Conservation (phyloP, 2,329 filamentous ascomycete genomes). For the Trichothecium sympodiale region DNA sequence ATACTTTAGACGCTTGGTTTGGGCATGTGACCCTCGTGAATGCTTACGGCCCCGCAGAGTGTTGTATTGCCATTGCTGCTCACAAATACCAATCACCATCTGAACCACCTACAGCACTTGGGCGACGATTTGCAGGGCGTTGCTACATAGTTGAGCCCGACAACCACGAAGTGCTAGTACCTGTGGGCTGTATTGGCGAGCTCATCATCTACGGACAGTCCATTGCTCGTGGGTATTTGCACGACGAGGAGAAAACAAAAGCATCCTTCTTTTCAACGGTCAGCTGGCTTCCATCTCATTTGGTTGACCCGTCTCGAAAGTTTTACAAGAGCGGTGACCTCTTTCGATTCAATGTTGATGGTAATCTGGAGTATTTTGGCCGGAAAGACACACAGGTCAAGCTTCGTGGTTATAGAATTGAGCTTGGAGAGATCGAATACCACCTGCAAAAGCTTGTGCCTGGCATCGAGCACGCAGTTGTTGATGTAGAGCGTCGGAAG, state of each 20-base stretch:
- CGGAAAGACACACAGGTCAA: slow-evolving; percentile 46
- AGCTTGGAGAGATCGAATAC: slow-evolving; percentile 24
- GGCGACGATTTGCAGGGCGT: not conserved
- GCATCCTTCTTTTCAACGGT: slow-evolving; percentile 25
- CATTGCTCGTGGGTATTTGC: slow-evolving; percentile 12
- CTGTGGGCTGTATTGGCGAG: slow-evolving; percentile 14
- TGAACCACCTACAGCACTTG: not conserved
- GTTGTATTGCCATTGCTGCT: not conserved
- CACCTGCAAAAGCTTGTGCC: not conserved
- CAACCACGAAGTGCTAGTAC: slow-evolving; percentile 15
- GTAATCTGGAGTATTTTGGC: slow-evolving; percentile 28
- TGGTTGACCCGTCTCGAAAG: slow-evolving; percentile 24
- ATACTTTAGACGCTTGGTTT: slow-evolving; percentile 4
- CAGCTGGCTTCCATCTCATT: slow-evolving; percentile 16
- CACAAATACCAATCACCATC: slow-evolving; percentile 4
- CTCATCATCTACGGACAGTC: slow-evolving; percentile 15
- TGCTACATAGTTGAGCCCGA: slow-evolving; percentile 17
- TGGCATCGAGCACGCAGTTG: not conserved
- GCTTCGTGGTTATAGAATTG: slow-evolving; percentile 46
- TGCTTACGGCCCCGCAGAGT: slow-evolving; percentile 10
- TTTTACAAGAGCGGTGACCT: slow-evolving; percentile 9
- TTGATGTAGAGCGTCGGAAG: slow-evolving; percentile 3
- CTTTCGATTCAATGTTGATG: slow-evolving; percentile 17
- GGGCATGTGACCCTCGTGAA: slow-evolving; percentile 5
- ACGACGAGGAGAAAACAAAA: slow-evolving; percentile 11